Evolutionary conservation across 306 rosid genomes (phyloP).

Genomic region (Trichosanthes cucumerina): DNA sequence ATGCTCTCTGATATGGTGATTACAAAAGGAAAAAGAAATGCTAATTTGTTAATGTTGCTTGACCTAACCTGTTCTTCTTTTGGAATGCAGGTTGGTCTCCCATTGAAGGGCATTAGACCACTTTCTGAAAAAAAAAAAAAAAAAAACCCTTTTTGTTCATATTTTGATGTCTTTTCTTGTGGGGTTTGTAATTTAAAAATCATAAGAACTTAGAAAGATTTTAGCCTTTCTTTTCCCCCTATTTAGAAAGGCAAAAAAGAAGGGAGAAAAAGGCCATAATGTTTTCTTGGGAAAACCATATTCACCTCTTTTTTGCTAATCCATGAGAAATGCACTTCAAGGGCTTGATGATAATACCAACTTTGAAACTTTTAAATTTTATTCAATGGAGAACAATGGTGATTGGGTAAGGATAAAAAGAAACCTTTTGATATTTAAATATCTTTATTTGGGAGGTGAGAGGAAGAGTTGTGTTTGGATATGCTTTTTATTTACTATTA

Average conservation of each 20-base stretch:
- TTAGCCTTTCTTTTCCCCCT: neutral
- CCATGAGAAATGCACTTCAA: neutral
- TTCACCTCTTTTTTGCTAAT: neutral
- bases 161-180: slow-evolving; percentile 6
- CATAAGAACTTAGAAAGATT: neutral
- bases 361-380: neutral
- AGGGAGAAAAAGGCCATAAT: neutral
- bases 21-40: neutral
- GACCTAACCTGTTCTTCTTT: slow-evolving; percentile 10
- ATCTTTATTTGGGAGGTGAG: neutral
- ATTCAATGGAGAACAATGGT: neutral
- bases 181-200: neutral
- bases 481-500: neutral
- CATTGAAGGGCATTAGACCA: neutral
- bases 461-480: neutral
- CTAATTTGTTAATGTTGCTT: neutral
- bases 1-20: neutral
- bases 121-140: too few species aligned
- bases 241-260: neutral
- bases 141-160: too few species aligned
- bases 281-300: neutral
- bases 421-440: neutral
- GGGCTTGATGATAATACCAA: neutral
- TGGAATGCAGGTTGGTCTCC: slow-evolving; percentile 5
- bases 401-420: neutral